Evolutionary conservation across 2,329 filamentous ascomycete genomes (phyloP), one percentile per base, ranked within the genome.

Genomic region (Emmonsiellopsis sp.): DNA sequence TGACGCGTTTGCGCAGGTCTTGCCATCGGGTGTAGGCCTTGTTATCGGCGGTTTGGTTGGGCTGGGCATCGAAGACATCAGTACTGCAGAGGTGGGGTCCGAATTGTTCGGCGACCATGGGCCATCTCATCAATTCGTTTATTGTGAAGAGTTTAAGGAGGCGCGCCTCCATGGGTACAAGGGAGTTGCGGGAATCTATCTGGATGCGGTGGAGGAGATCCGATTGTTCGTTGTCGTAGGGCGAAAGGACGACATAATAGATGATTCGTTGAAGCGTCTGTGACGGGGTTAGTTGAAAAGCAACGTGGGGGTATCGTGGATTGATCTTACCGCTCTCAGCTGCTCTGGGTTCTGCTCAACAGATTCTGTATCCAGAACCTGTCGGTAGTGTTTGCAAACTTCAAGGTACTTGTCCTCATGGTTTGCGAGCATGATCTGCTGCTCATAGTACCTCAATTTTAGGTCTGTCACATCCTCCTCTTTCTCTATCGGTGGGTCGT

Each of bases 211-310:
- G 91, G 56, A 98, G 84, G 53, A 98, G 86, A 63, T 98, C 93
- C 62, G 92, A 93, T 71, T 98, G 93, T 71, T 98, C 93, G 72
- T 98, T 98, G 76, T 98, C 92, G 73, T 97, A 90, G 6, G 93
- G 91, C 6, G 93, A 88, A 50, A 98, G 86, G 60, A 97, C 93
- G 69, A 95, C 84, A 72, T 95, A 98, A 80, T 95, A 97, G 73
- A 97, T 91, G 68, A 97, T 90, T 65, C 93, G 84, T 75, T 95
- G 90, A 43, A 98, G 81, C 14, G 90, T 83, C 89, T 94, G 57
- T n/a, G 27, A 7, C 21, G 13, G 5, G 9, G 39, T 51, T 58
- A 55, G 6, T 53, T 47, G 14, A 21, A 51, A 40, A 31, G 17
- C 53, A 43, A 14, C 37, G n/a, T 51, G 39, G 49, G 57, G 62